Base-by-base conservation (phyloP, 345 rosid genomes). In the Euclidium syriacum region DNA sequence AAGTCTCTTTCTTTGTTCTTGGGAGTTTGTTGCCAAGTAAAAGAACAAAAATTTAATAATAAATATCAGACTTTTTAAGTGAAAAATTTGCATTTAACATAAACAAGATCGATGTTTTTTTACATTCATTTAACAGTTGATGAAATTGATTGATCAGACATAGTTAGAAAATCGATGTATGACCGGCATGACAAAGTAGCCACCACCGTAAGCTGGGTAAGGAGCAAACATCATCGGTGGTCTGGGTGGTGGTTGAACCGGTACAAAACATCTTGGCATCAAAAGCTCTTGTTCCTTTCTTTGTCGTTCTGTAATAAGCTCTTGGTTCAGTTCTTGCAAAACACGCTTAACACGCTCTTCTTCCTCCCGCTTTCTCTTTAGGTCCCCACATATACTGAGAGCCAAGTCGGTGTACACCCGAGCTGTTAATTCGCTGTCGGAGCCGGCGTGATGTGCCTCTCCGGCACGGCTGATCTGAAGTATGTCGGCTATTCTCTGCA, bases 401-500 rank as follows among this genome's bases (percentile, higher is more conserved):
- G 57, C 3, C 38, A 62, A 25, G 15, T 7, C 3, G 2, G 5
- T 4, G 33, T 11, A 55, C 3, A 55, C 16, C 0, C 51, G 42
- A n/a, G 68, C 51, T 2, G 68, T 70, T 1, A 70, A 29, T 3
- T 61, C 27, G 15, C 68, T 70, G 42, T 70, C 74, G 0, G 64
- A 70, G 4, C 74, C 74, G 1, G 68, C 68, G 3, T 62, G 68
- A 32, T 70, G 63, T 6, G 74, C 74, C 2, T 14, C 22, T 36
- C 68, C 63, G 6, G 16, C 34, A 19, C 68, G 68, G 6, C 2
- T 62, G 1, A 52, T 29, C 15, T 41, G 22, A 15, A 53, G 43
- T 10, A 7, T 16, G 22, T 62, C 35, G 1, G 64, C 63, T 9
- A 62, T 0, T 29, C 27, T 44, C 26, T 70, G 68, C 7, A 70